These are phyloP conservation scores for Solanum hybrid DNA, from an alignment of 305 asterid genomes.

Conservation along the genomic window DNA sequence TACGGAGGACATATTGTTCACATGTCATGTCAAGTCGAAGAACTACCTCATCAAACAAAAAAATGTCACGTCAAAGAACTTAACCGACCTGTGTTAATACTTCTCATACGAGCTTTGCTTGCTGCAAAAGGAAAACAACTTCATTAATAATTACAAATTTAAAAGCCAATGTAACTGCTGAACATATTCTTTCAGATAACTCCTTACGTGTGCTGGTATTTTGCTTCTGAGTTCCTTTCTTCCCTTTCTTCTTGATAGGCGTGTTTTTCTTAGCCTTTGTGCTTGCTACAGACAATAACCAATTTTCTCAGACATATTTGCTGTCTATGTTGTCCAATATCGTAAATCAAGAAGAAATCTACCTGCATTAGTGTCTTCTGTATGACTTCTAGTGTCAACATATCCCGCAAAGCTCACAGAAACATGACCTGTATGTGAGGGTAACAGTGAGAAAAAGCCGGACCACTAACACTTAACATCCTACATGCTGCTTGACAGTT, in stretches of 20 bases:
- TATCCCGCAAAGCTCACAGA: slow-evolving; percentile 13
- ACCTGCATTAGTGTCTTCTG: slow-evolving; percentile 10
- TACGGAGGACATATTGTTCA: neutral
- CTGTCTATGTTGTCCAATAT: neutral
- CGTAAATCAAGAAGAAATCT: neutral
- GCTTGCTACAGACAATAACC: neutral
- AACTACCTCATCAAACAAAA: neutral
- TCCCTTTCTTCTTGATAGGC: neutral
- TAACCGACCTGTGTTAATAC: slow-evolving; percentile 10
- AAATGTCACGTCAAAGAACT: neutral
- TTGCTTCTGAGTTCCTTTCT: neutral
- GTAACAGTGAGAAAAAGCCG: neutral
- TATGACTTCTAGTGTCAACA: slow-evolving; percentile 8
- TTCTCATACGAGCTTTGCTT: slow-evolving; percentile 8
- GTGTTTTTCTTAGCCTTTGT: neutral
- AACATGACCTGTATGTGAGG: slow-evolving; percentile 6
- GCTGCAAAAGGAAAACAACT: slow-evolving; percentile 8
- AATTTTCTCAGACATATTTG: neutral
- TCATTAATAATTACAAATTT: neutral
- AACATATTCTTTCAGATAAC: neutral
- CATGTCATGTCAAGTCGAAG: neutral
- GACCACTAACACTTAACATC: neutral
- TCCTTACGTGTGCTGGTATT: slow-evolving; percentile 4
- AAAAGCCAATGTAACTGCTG: neutral
- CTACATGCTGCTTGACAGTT: neutral